phyloP scores from a whole-genome alignment of 192 early-diverging fungal species.

The Diversispora eburnea region DNA sequence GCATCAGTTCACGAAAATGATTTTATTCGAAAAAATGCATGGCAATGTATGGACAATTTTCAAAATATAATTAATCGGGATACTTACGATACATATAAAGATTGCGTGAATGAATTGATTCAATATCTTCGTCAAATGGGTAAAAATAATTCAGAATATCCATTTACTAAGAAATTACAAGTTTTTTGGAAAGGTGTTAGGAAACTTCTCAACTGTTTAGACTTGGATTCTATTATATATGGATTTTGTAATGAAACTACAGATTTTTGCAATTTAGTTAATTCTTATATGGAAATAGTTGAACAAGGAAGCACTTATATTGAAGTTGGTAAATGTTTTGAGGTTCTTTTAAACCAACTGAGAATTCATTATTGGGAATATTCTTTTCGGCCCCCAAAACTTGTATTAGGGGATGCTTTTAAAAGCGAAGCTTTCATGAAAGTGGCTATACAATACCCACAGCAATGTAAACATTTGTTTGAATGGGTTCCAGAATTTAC shows the following conservation, averaged over 20 bases:
- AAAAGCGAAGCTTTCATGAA: background rate
- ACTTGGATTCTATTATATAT: background rate
- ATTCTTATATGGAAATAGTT: background rate
- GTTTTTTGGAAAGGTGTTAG: background rate
- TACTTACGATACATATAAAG: background rate
- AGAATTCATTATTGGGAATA: background rate
- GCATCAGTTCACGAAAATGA: background rate
- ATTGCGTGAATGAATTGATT: background rate
- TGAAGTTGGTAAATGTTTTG: background rate
- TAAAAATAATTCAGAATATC: background rate
- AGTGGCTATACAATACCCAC: no score
- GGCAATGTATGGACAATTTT: background rate
- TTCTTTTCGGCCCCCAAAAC: background rate
- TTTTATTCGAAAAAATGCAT: background rate
- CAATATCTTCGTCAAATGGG: background rate
- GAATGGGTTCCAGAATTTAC: background rate
- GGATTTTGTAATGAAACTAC: background rate
- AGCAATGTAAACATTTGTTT: background rate
- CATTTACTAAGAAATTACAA: background rate
- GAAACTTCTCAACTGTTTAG: background rate
- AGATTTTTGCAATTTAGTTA: background rate
- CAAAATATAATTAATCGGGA: background rate
- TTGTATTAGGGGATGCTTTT: background rate
- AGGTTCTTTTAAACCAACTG: background rate
- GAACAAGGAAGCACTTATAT: background rate